Conservation (phyloP, 768 basidiomycete genomes). For the Rhizopogon salebrosus region DNA sequence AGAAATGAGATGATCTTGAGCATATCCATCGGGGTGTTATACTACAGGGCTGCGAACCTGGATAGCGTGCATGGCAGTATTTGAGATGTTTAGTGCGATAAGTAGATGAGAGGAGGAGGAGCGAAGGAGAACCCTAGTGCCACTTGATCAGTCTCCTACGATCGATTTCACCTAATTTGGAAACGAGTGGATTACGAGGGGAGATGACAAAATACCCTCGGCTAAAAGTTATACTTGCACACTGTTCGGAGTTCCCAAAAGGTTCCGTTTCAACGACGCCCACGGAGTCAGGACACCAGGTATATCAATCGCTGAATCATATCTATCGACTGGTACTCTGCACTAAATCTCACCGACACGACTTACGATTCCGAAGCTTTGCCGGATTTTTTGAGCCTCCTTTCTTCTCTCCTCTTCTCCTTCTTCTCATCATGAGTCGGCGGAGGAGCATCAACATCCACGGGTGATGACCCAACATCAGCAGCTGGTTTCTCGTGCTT, state of each 20-base stretch:
- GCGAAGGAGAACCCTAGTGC: constrained; percentile 12
- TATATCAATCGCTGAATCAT: not conserved
- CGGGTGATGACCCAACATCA: constrained; percentile 12
- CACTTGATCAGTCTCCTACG: constrained; percentile 7
- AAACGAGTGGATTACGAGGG: constrained; percentile 8
- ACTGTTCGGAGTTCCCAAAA: not conserved
- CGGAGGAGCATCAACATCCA: constrained; percentile 9
- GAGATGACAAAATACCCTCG: no score
- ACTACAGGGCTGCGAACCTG: constrained; percentile 27
- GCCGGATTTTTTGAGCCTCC: constrained; percentile 19
- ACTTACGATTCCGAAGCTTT: constrained; percentile 3
- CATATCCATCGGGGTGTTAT: constrained; percentile 8
- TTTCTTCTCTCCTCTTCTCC: constrained; percentile 21
- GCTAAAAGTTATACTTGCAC: no score
- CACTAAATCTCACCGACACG: not conserved
- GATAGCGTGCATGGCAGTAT: constrained; percentile 40
- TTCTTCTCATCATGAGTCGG: constrained; percentile 10
- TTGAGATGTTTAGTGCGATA: constrained; percentile 2
- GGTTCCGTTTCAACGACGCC: no score
- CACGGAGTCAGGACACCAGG: not conserved
- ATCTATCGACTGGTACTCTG: no score
- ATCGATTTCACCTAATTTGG: constrained; percentile 31
- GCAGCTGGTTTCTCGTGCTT: constrained; percentile 8
- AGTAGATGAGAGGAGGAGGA: constrained; percentile 13
- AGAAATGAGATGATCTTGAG: constrained; percentile 2